A percentile compares a stretch with the other conserved stretches of the same genome.
These are phyloP conservation scores for Yamadazyma paraphyllophila DNA, from an alignment of 805 yeast species.

Conservation along the genomic window DNA sequence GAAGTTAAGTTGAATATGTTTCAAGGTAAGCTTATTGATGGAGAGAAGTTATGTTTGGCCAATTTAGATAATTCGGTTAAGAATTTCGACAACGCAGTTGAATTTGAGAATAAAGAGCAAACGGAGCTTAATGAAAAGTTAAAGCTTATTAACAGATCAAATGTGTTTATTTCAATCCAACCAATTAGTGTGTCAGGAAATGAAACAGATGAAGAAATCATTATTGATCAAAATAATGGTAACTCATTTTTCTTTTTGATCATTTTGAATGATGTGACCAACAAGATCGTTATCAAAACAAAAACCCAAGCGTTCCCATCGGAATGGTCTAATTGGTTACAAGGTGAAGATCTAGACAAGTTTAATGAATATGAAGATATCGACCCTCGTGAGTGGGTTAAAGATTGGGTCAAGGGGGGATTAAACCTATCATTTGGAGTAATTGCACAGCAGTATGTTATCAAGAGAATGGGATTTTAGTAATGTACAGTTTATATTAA, in stretches of 20 bases:
- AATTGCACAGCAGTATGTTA: constrained; percentile 85
- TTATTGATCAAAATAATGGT: constrained; percentile 46
- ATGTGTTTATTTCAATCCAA: constrained; percentile 68
- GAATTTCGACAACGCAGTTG: constrained; percentile 27
- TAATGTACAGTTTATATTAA: neutral
- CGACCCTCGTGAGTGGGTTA: constrained; percentile 45
- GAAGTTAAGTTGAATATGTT: constrained; percentile 59
- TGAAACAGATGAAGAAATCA: constrained; percentile 26
- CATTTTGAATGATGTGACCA: constrained; percentile 73
- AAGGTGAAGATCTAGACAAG: constrained; percentile 34
- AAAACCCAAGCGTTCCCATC: constrained; percentile 88
- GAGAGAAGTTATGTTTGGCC: constrained; percentile 84
- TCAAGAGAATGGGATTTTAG: constrained; percentile 79
- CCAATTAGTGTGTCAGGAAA: constrained; percentile 43
- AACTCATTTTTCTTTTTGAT: constrained; percentile 73
- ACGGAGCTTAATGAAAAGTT: constrained; percentile 17
- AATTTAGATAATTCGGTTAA: constrained; percentile 75
- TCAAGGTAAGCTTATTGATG: constrained; percentile 75
- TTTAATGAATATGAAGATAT: constrained; percentile 26
- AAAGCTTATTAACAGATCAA: constrained; percentile 43
- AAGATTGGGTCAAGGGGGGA: constrained; percentile 52
- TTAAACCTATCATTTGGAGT: constrained; percentile 78
- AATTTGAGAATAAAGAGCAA: constrained; percentile 17
- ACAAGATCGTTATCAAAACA: constrained; percentile 68
- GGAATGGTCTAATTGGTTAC: constrained; percentile 94